A percentile compares a stretch with the other conserved stretches of the same genome.
Evolutionary conservation across 106 monocot species (phyloP).

Genomic region (Posidonia australis): DNA sequence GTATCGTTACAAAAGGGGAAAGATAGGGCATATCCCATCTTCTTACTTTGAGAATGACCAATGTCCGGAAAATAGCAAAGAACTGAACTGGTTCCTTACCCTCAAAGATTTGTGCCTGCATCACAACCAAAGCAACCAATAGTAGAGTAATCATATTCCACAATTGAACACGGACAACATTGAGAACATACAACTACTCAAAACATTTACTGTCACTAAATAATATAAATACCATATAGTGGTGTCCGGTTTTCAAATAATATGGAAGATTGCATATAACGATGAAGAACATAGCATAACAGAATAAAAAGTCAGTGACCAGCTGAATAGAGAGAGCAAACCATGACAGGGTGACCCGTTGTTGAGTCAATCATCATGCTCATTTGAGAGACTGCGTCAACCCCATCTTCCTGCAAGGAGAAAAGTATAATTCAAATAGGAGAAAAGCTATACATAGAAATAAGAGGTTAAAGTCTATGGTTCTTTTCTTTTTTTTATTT

Average conservation of each 20-base stretch:
- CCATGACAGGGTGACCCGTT: constrained; percentile 32
- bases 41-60: constrained; percentile 35
- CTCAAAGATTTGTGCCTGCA: constrained; percentile 44
- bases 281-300: not conserved
- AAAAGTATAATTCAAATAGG: not conserved
- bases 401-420: constrained; percentile 36
- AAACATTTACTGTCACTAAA: not conserved
- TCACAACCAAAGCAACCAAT: not conserved
- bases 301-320: not conserved
- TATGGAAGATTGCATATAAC: too few relatives aligned
- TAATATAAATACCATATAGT: not conserved
- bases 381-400: constrained; percentile 18
- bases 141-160: too few relatives aligned
- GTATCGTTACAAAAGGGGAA: not conserved
- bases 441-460: not conserved
- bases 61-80: constrained; percentile 28
- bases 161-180: too few relatives aligned
- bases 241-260: too few relatives aligned
- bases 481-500: too few relatives aligned
- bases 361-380: constrained; percentile 23
- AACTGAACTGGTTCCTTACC: constrained; percentile 41
- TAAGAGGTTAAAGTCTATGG: not conserved
- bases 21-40: not conserved
- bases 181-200: not conserved
- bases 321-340: constrained; percentile 6